phyloP scores from a whole-genome alignment of 163 green algal species.

The Scenedesmus sp. region DNA sequence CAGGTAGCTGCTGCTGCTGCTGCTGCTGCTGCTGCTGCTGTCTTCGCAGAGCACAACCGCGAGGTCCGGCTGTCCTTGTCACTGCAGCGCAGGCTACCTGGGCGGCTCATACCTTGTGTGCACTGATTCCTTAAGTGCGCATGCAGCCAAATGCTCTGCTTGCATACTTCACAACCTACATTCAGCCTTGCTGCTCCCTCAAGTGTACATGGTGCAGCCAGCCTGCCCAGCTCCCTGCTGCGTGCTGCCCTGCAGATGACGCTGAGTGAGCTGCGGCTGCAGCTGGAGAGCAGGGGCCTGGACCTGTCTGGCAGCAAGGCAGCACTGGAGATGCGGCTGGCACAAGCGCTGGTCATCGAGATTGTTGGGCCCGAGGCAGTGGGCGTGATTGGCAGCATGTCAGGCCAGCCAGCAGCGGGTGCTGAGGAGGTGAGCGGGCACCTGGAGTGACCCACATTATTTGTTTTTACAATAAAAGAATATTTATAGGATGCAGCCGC shows the following conservation, averaged over 20 bases:
- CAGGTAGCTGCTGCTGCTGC: neutral
- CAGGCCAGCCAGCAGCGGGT: neutral
- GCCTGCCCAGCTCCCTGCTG: no score
- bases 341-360: slow-evolving; percentile 40
- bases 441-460: no score
- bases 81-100: no score
- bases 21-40: no score
- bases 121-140: no score
- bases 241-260: slow-evolving; percentile 40
- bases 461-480: no score
- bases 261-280: slow-evolving; percentile 33
- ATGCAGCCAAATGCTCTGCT: neutral
- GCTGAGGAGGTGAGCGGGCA: neutral
- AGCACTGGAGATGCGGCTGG: slow-evolving; percentile 38
- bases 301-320: slow-evolving; percentile 44
- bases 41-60: no score
- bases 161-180: no score
- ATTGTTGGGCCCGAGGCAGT: slow-evolving; percentile 24
- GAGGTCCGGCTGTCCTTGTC: no score
- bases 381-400: neutral
- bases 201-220: no score
- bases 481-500: neutral
- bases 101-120: no score
- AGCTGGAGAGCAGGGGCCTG: slow-evolving; percentile 32
- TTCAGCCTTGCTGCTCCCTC: no score